These are phyloP conservation scores for Suillus subalutaceus DNA, from an alignment of 768 basidiomycete species.

Conservation along the genomic window DNA sequence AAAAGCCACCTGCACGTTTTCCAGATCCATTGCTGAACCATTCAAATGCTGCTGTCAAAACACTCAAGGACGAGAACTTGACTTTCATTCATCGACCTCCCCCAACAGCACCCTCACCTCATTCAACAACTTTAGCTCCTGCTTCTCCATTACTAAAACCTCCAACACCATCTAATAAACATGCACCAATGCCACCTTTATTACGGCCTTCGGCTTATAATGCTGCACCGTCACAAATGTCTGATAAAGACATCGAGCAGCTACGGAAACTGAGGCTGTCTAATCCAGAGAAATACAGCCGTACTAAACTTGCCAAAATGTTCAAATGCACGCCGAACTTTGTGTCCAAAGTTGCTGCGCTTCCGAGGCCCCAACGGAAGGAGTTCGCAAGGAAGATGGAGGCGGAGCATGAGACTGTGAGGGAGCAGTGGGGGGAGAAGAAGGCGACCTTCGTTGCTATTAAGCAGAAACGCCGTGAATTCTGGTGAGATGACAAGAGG, in stretches of 20 bases:
- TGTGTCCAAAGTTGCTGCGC: conserved; percentile 64
- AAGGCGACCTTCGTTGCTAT: conserved; percentile 66
- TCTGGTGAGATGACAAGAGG: conserved; percentile 56
- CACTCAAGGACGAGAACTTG: conserved; percentile 54
- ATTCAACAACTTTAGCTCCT: conserved; percentile 70
- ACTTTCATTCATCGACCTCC: conserved; percentile 89
- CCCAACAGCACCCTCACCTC: conserved; percentile 72
- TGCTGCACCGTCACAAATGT: conserved; percentile 42
- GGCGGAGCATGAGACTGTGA: conserved; percentile 45
- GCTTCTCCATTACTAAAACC: conserved; percentile 69
- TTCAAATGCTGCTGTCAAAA: conserved; percentile 52
- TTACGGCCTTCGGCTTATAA: conserved; percentile 44
- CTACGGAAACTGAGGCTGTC: conserved; percentile 59
- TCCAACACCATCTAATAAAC: conserved; percentile 25
- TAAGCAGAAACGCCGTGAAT: conserved; percentile 63
- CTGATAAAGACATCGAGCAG: conserved; percentile 54
- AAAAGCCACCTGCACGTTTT: conserved; percentile 53
- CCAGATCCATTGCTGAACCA: conserved; percentile 60
- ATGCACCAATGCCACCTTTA: conserved; percentile 48
- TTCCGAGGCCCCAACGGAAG: conserved; percentile 54
- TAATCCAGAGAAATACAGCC: conserved; percentile 63
- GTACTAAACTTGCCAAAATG: conserved; percentile 69
- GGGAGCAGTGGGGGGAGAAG: conserved; percentile 72
- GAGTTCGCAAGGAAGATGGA: conserved; percentile 47
- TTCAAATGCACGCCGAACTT: conserved; percentile 75